Evolutionary conservation across 495 filamentous ascomycete species (phyloP).

Genomic region (Daldinia childiae): DNA sequence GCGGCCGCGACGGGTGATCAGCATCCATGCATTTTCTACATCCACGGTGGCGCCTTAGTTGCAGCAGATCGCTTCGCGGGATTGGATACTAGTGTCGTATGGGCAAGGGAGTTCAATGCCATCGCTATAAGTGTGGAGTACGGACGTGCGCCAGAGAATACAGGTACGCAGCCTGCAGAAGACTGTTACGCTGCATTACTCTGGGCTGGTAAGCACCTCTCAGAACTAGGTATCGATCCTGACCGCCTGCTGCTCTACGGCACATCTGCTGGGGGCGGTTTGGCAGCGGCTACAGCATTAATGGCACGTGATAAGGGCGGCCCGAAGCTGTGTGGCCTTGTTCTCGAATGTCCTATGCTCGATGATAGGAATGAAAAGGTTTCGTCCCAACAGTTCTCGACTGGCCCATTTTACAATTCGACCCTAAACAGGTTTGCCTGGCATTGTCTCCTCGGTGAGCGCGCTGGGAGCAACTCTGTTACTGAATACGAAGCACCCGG

Average conservation of each 20-base stretch:
- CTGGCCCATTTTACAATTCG: constrained; percentile 48
- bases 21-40: constrained; percentile 46
- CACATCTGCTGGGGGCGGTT: constrained; percentile 50
- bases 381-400: constrained; percentile 43
- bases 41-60: constrained; percentile 46
- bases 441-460: constrained; percentile 49
- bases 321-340: constrained; percentile 45
- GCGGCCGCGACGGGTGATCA: constrained; percentile 20
- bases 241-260: constrained; percentile 48
- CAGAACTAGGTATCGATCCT: constrained; percentile 47
- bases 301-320: constrained; percentile 47
- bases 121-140: constrained; percentile 51
- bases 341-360: constrained; percentile 50
- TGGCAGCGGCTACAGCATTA: constrained; percentile 48
- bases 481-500: constrained; percentile 49
- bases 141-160: constrained; percentile 49
- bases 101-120: constrained; percentile 46
- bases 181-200: constrained; percentile 46
- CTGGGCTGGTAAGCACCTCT: constrained; percentile 41
- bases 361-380: constrained; percentile 49
- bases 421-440: constrained; percentile 48
- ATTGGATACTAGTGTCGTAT: constrained; percentile 45
- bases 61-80: constrained; percentile 47
- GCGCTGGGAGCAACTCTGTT: constrained; percentile 40
- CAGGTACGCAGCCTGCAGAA: constrained; percentile 41